Base-by-base conservation (phyloP, 2,329 filamentous ascomycete genomes). In the Hymenoscyphus linearis region DNA sequence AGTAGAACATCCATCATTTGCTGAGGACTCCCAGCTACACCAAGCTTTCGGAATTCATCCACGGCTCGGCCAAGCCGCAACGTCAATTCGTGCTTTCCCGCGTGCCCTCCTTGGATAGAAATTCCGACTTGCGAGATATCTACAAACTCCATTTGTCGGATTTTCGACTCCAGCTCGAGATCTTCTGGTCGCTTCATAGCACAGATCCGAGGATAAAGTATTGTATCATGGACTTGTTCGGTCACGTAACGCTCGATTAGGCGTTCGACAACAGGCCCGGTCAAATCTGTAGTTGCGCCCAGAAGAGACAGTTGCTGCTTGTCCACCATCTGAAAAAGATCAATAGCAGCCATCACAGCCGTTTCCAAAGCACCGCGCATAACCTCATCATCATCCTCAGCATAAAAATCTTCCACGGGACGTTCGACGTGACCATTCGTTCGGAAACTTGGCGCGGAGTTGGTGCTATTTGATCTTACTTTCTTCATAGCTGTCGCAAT, bases 41-140 rank as follows among this genome's bases (percentile, higher is more conserved):
- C 4, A 96, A 98, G 91, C 71, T 90, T 96, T 69, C 90, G 88
- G 74, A 99, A 98, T 71, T 93, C 89, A 35, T 95, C 90, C 7
- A 97, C 87, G 2, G 90, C 95, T 62, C 85, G 86, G 3, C 84
- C 85, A 5, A 99, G 81, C 57, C 92, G 85, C 26, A 87, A 80
- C 2, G 90, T 86, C 34, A 99, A 81, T 69, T 95, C 89, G 64
- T 91, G 85, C 72, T 96, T 98, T 36, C 87, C 90, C 67, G 82
- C 82, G 58, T 83, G 83, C 0, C 91, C 91, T 52, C 89, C 89
- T 62, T 93, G 89, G 53, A 97, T 90, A 3, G 85, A 81, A 58
- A 99, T 92, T 0, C 95, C 95, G 16, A 99, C 86, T 75, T 99
- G 95, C 1, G 92, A 95, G 58, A 99, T 89, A 74, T 99, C 95